Base-by-base conservation (phyloP, 192 early-diverging fungal genomes). In the Coemansia sp. region DNA sequence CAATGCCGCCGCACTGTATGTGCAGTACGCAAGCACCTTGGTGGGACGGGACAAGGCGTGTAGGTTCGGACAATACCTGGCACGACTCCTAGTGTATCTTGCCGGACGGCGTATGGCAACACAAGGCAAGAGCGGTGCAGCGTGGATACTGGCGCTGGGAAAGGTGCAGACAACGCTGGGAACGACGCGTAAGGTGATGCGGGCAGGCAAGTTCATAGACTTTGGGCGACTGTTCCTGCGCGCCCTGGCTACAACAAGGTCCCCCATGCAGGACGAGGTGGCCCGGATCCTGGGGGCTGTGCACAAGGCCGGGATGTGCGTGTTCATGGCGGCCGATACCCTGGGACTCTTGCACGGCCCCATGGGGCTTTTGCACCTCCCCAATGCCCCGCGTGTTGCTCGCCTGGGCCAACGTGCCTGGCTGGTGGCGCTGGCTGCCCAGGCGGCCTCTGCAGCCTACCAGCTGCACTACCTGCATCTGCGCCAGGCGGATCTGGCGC, bases 61-160 rank as follows among this genome's bases (percentile, higher is more conserved):
- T 70, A 87, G 93, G 63, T 81, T 90, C 50, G 84, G 92, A 23
- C 95, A 98, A 72, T 94, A 94, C 82, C 87, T 92, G 68, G 81
- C 90, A 10, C 91, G 92, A 17, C 92, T 94, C 67, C 75, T 90
- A 31, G 85, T 82, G 33, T 92, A 78, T 56, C 29, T 77, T 5
- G 19, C 72, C 14, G 45, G 53, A 13, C 62, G 62, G 15, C 75
- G 69, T 25, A 38, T 65, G 8, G 27, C 54, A 17, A 44, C 34
- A 15, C 40, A 25, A 11, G 75, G 66, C 13, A 69, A 65, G 50
- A 59, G 62, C 9, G 8, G 65, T 23, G 13, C 45, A 3, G 29
- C 55, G 31, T 79, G 75, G 75, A 47, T 79, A 4, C 28, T 50
- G 1, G 58, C 70, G 11, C 66, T 79, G 22, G 19, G 20, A 33